Percentiles rank a stretch among this genome's conserved stretches.
These are phyloP conservation scores for Penicillium sp. DNA, from an alignment of 2,329 filamentous ascomycete species.

Conservation along the genomic window DNA sequence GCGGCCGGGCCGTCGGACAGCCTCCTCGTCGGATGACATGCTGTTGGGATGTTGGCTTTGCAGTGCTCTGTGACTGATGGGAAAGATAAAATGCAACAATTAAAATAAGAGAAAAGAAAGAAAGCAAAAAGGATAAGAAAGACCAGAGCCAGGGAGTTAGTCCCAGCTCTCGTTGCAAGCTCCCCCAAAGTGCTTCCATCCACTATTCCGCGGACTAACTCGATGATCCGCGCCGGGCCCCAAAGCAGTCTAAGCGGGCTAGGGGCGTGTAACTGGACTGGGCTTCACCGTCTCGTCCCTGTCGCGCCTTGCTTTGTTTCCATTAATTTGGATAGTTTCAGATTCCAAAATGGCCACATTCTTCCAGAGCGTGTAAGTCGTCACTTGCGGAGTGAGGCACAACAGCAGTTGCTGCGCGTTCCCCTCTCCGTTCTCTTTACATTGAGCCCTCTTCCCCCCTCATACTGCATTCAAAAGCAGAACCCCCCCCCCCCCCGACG, in stretches of 20 bases:
- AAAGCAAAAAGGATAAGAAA: background rate
- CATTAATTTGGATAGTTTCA: slow-evolving; percentile 12
- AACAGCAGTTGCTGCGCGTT: too few relatives aligned
- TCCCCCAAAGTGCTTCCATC: too few relatives aligned
- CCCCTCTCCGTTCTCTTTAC: slow-evolving; percentile 2
- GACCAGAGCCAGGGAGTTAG: background rate
- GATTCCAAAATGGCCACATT: slow-evolving; percentile 46
- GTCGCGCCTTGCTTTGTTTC: slow-evolving; percentile 6
- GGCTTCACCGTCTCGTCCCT: slow-evolving; percentile 14
- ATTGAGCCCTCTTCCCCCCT: slow-evolving; percentile 18
- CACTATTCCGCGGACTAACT: slow-evolving; percentile 12
- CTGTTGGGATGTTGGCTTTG: slow-evolving; percentile 4
- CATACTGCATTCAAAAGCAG: slow-evolving; percentile 23
- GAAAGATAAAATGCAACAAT: background rate
- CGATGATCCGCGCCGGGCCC: slow-evolving; percentile 26
- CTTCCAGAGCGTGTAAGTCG: slow-evolving; percentile 51
- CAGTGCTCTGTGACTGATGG: too few relatives aligned
- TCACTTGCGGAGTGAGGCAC: slow-evolving; percentile 3
- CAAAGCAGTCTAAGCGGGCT: slow-evolving; percentile 20
- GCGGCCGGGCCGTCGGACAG: slow-evolving; percentile 36
- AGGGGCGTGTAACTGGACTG: slow-evolving; percentile 1
- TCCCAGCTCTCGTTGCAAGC: too few relatives aligned
- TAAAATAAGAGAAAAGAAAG: background rate
- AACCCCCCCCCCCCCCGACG: too few relatives aligned
- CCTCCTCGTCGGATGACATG: slow-evolving; percentile 43